Evolutionary conservation across 2,329 filamentous ascomycete genomes (phyloP), one percentile per base, ranked within the genome.

Genomic region (Aspergillus vadensis): DNA sequence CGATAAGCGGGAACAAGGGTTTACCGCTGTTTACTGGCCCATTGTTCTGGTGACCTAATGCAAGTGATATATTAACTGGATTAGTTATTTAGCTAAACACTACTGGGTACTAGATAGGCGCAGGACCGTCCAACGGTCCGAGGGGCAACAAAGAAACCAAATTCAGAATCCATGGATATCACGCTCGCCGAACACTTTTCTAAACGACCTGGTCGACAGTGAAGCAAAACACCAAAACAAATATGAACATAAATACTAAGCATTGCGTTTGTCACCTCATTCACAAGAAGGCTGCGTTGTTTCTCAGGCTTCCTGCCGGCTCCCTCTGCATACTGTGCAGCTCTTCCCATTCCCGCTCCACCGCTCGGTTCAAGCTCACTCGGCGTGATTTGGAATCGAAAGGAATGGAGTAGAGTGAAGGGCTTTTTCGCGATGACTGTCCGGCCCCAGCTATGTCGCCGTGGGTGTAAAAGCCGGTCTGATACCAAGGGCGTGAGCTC

Each of bases 261-360:
- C 23, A 17, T 36, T 38, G 36, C 41, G 30, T 23, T 14, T 12
- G 10, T 50, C 44, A 8, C 23, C 32, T 27, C 25, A 14, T 17
- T 62, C 50, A 74, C 36, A 75, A 67, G 66, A 74, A 75, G n/a
- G 68, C 69, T 15, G 70, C 62, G 55, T 70, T 70, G 25, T 70
- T 70, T 44, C 63, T 58, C n/a, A 68, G 63, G 61, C 71, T 74
- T 25, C 64, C 66, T 9, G 65, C 68, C 6, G 60, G 51, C 2
- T 66, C 66, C 36, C 63, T 66, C 41, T 61, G 61, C 17, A 71
- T 53, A 43, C 60, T 57, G 32, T 58, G 61, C 38, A 61, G 60
- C 30, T 65, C 52, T 55, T 56, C 63, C 47, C 60, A 52, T 43
- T 65, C 69, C 50, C 52, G 63, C n/a, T 61, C 69, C 30, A 60